Evolutionary conservation across 345 rosid genomes (phyloP).

Genomic region (Sonneratia alba): DNA sequence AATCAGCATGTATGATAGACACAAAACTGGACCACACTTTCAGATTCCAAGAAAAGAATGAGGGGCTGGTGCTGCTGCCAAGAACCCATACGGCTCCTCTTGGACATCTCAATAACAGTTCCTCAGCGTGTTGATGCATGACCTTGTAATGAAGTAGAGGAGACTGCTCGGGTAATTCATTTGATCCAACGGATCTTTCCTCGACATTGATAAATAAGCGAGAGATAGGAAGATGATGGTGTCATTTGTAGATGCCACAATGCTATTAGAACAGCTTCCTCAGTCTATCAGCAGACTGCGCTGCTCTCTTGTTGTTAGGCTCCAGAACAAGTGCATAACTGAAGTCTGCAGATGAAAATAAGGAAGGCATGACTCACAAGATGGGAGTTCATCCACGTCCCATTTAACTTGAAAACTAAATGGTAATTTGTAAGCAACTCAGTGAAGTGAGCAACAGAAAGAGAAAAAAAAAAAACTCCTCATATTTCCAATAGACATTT

Average conservation of each 20-base stretch:
- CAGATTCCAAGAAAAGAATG: too few relatives aligned
- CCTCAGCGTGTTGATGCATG: neutral
- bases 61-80: too few relatives aligned
- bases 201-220: neutral
- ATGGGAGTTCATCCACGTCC: neutral
- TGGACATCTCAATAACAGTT: too few relatives aligned
- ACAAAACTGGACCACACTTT: too few relatives aligned
- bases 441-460: neutral
- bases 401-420: neutral
- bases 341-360: slow-evolving; percentile 52
- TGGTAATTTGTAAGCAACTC: neutral
- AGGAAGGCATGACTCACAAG: slow-evolving; percentile 2
- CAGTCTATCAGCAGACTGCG: slow-evolving; percentile 64
- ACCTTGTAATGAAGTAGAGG: neutral
- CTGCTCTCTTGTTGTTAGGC: slow-evolving; percentile 89
- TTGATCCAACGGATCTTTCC: neutral
- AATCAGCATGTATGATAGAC: too few relatives aligned
- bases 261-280: slow-evolving; percentile 42
- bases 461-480: neutral
- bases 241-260: neutral
- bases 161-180: neutral
- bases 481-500: neutral
- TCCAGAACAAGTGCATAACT: slow-evolving; percentile 75
- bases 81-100: too few relatives aligned
- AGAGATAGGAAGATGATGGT: neutral